Percentiles rank a stretch among this genome's conserved stretches.
Evolutionary conservation across 805 yeast species (phyloP).

Genomic region (Cyberlindnera xylosilytica): DNA sequence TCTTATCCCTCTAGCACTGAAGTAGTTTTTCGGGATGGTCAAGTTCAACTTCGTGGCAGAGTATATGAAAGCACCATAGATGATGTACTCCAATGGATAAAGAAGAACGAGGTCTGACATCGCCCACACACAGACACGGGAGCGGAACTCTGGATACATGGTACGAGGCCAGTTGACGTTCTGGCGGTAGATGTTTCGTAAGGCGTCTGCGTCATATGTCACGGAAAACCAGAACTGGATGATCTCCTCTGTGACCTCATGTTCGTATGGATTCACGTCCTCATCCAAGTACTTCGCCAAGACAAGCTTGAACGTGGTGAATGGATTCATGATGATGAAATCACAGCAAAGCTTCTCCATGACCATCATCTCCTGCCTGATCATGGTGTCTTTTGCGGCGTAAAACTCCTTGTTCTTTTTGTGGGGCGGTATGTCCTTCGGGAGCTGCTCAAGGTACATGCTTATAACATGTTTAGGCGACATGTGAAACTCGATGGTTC

Average conservation of each 20-base stretch:
- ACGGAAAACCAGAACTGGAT: constrained; percentile 5
- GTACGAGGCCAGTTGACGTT: no score
- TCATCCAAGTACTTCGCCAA: background rate
- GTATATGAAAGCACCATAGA: constrained; percentile 9
- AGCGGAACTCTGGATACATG: background rate
- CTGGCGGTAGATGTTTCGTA: background rate
- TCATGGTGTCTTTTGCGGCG: constrained; percentile 16
- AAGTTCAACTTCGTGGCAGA: constrained; percentile 3
- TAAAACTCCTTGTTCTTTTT: constrained; percentile 14
- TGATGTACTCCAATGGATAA: constrained; percentile 9
- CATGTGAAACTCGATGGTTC: constrained; percentile 20
- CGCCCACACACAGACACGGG: constrained; percentile 5
- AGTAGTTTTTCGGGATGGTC: constrained; percentile 17
- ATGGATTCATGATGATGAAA: constrained; percentile 20
- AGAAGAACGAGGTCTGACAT: constrained; percentile 19
- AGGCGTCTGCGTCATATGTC: background rate
- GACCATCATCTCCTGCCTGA: constrained; percentile 16
- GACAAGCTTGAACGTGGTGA: background rate
- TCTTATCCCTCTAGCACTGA: background rate
- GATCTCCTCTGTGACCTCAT: background rate
- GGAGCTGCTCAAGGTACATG: background rate
- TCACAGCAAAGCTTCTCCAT: constrained; percentile 27
- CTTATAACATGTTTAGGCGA: constrained; percentile 4
- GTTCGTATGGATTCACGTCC: constrained; percentile 8
- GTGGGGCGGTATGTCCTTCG: no score